Percentiles rank a stretch among this genome's conserved stretches.
phyloP scores from a whole-genome alignment of 129 eudicot genomes.

The Rutidosis leptorrhynchoides region DNA sequence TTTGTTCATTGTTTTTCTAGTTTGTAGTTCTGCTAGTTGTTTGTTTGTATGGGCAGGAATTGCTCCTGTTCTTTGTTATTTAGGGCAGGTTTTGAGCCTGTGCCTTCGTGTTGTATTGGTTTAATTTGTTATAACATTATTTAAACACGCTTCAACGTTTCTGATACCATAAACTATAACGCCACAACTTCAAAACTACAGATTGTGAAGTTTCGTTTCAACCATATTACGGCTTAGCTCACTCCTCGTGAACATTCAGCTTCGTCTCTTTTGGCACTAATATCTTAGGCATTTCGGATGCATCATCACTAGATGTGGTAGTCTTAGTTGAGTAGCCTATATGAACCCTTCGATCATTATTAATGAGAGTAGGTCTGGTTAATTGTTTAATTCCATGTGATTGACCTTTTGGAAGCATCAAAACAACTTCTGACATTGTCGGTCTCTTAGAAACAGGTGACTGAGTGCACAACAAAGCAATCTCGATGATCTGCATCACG shows the following conservation, averaged over 20 bases:
- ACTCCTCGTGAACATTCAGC: neutral
- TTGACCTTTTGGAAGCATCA: conserved; percentile 45
- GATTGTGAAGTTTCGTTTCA: no score
- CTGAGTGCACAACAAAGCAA: conserved; percentile 65
- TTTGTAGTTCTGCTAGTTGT: no score
- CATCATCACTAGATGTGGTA: neutral
- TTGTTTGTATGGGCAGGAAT: no score
- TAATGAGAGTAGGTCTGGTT: conserved; percentile 27
- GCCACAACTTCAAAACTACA: no score
- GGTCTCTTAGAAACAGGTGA: conserved; percentile 60
- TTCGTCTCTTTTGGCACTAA: neutral
- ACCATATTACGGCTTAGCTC: no score
- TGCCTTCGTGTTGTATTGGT: no score
- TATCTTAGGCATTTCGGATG: conserved; percentile 11
- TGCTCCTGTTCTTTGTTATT: no score
- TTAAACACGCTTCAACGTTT: no score
- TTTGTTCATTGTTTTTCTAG: no score
- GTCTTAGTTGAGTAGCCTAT: conserved; percentile 22
- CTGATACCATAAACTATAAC: no score
- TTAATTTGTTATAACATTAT: no score
- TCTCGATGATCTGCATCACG: conserved; percentile 50
- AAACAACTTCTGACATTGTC: conserved; percentile 70
- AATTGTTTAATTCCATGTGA: conserved; percentile 24
- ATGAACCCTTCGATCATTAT: conserved; percentile 24
- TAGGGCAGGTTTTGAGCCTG: no score